Conservation (phyloP, 2,329 filamentous ascomycete species). For the Alternaria ethzedia region DNA sequence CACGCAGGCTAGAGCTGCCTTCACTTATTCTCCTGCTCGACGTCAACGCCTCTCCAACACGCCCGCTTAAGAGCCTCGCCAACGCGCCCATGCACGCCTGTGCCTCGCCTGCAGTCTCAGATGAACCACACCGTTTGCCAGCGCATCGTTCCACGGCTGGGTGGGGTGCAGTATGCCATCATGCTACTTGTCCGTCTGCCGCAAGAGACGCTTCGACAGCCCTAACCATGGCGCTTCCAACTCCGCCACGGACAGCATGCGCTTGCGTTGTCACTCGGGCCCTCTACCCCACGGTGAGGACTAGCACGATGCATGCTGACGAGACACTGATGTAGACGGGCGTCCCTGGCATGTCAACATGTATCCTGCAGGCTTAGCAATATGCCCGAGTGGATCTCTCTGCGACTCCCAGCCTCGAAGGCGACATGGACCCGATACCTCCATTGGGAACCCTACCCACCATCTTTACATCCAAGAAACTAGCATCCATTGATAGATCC, state of each 20-base stretch:
- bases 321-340: conserved; percentile 8
- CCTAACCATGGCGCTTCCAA: conserved; percentile 11
- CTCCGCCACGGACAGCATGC: conserved; percentile 34
- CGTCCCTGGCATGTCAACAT: conserved; percentile 17
- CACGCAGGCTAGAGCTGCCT: conserved; percentile 33
- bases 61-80: conserved; percentile 20
- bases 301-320: conserved; percentile 29
- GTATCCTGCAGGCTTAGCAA: conserved; percentile 11
- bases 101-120: conserved; percentile 27
- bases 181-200: conserved; percentile 14
- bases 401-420: conserved; percentile 17
- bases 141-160: conserved; percentile 29
- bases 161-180: conserved; percentile 21
- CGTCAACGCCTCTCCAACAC: conserved; percentile 24
- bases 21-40: conserved; percentile 27
- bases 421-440: neutral
- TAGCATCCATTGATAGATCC: conserved; percentile 3
- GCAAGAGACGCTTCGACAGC: conserved; percentile 12
- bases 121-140: conserved; percentile 29
- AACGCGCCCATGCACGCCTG: conserved; percentile 30
- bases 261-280: conserved; percentile 14
- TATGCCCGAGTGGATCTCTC: conserved; percentile 17
- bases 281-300: conserved; percentile 27
- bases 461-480: neutral
- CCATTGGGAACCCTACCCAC: conserved; percentile 1